Conservation (phyloP, 2,329 filamentous ascomycete species). For the Beauveria varroae region DNA sequence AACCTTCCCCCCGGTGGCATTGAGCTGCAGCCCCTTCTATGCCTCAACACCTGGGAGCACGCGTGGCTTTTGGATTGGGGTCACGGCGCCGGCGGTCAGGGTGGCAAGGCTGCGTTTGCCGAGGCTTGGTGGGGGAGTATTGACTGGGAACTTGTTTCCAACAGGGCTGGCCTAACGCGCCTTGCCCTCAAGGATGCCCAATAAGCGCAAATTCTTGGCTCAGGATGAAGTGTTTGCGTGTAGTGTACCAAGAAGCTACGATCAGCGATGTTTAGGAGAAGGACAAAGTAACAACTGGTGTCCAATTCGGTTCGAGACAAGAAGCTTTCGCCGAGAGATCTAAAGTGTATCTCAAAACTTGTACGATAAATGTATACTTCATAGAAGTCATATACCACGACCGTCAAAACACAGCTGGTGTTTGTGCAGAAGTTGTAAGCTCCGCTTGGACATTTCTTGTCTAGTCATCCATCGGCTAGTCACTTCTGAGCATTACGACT, state of each 20-base stretch:
- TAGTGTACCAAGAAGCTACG: not conserved
- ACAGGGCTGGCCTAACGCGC: conserved; percentile 26
- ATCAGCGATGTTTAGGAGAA: not conserved
- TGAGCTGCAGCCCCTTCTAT: conserved; percentile 69
- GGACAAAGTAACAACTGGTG: not conserved
- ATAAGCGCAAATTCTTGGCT: not conserved
- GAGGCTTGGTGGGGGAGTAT: conserved; percentile 82
- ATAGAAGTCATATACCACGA: conserved; percentile 2
- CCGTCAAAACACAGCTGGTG: not conserved
- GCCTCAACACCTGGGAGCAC: conserved; percentile 95
- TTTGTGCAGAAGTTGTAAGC: not conserved
- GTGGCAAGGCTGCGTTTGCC: conserved; percentile 69
- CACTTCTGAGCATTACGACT: not conserved
- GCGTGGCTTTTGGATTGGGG: conserved; percentile 80
- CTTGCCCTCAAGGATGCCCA: conserved; percentile 25
- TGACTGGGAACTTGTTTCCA: conserved; percentile 71
- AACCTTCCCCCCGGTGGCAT: conserved; percentile 56
- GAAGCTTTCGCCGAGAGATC: not conserved
- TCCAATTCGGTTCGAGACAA: not conserved
- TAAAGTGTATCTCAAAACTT: not conserved
- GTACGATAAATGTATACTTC: conserved; percentile 10
- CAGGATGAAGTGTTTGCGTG: not conserved
- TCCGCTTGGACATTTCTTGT: not conserved
- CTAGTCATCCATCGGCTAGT: not conserved
- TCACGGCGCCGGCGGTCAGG: conserved; percentile 46